These are phyloP conservation scores for Mycena alexandri DNA, from an alignment of 768 basidiomycete genomes.

Conservation along the genomic window DNA sequence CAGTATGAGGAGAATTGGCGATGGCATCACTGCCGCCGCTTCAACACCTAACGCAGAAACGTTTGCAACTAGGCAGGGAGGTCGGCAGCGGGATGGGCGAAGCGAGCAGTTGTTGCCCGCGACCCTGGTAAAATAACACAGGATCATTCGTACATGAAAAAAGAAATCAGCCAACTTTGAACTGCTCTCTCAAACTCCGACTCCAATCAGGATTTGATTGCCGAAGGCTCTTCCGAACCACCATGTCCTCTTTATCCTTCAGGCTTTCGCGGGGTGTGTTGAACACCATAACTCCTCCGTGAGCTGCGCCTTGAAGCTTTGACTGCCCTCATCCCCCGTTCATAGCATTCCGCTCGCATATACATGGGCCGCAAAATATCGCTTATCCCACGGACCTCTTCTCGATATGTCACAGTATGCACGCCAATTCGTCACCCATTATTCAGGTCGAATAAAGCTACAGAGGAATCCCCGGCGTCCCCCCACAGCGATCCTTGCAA, in stretches of 20 bases:
- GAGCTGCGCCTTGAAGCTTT: slow-evolving; percentile 26
- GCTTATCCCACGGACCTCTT: slow-evolving; percentile 59
- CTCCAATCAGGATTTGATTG: background rate
- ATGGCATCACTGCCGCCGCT: no score
- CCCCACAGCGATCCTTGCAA: slow-evolving; percentile 68
- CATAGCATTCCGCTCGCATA: slow-evolving; percentile 69
- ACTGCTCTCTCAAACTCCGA: no score
- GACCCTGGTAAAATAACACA: no score
- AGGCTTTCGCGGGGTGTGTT: slow-evolving; percentile 56
- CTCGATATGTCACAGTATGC: slow-evolving; percentile 75
- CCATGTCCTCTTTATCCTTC: slow-evolving; percentile 39
- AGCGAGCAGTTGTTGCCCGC: no score
- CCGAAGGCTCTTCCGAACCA: background rate
- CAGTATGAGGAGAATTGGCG: no score
- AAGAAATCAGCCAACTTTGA: no score
- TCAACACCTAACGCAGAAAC: no score
- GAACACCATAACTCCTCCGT: slow-evolving; percentile 64
- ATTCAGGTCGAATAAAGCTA: slow-evolving; percentile 52
- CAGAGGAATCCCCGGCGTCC: slow-evolving; percentile 77
- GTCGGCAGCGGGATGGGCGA: no score
- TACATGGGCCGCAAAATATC: slow-evolving; percentile 65
- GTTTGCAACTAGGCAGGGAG: no score
- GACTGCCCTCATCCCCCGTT: slow-evolving; percentile 1
- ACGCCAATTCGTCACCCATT: background rate
- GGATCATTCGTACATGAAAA: no score